phyloP scores from a whole-genome alignment of 1,284 basidiomycete species.

The Phylloboletellus chloephorus region DNA sequence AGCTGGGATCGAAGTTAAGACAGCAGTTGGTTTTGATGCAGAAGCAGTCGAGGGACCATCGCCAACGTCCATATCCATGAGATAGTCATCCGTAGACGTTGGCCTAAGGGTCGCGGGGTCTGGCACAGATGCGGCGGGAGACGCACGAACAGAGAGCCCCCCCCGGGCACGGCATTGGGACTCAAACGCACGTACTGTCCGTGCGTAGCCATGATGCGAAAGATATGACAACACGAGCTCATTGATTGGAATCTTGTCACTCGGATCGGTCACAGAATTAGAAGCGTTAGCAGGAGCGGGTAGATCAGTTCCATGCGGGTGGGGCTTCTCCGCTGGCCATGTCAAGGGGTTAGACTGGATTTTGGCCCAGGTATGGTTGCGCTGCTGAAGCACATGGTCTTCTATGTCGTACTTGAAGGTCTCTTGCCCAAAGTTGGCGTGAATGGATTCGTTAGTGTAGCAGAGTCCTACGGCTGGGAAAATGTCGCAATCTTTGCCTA shows the following conservation, averaged over 20 bases:
- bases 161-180: constrained; percentile 36
- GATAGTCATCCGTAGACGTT: constrained; percentile 37
- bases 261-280: constrained; percentile 15
- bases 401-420: constrained; percentile 87
- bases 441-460: constrained; percentile 64
- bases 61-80: constrained; percentile 41
- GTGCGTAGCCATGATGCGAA: constrained; percentile 72
- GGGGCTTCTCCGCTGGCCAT: constrained; percentile 21
- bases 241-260: constrained; percentile 44
- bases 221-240: constrained; percentile 76
- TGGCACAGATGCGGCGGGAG: constrained; percentile 1
- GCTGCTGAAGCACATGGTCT: constrained; percentile 64
- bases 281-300: constrained; percentile 2
- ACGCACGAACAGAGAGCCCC: constrained; percentile 16
- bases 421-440: constrained; percentile 82
- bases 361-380: constrained; percentile 56
- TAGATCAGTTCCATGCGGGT: constrained; percentile 11
- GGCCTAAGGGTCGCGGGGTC: constrained; percentile 9
- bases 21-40: constrained; percentile 4
- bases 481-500: constrained; percentile 59
- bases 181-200: constrained; percentile 62
- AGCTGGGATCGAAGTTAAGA: constrained; percentile 21
- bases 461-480: constrained; percentile 87
- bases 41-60: constrained; percentile 15
- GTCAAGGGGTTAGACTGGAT: constrained; percentile 53